Evolutionary conservation across 352 stramenopile species (phyloP), one percentile per base, ranked within the genome.

Genomic region (Pythium aphanidermatum): DNA sequence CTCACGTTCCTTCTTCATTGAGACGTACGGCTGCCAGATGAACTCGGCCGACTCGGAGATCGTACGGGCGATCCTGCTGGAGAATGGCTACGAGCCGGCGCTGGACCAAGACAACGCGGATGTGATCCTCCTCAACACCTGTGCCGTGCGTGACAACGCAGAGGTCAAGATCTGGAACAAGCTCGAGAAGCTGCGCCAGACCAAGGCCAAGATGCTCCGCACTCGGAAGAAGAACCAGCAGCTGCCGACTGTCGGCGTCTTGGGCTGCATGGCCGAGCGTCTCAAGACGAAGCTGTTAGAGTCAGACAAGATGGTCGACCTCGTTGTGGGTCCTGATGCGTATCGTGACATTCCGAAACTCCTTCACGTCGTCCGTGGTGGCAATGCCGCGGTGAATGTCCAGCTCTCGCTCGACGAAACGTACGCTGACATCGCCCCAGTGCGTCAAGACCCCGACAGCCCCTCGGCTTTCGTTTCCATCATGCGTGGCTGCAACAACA

Each of bases 401-500:
- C 89, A 94, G 72, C 82, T 99, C 9, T 98, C 87, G 36, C 76
- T 98, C 4, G 88, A 98, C 36, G 96, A 99, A 74, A 99, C 96
- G 4, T 99, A 99, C 68, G 95, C 95, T 13, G 96, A 99, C 63
- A 98, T 99, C 48, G 76, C 83, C 12, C 96, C 97, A 1, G 81
- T 99, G 40, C 82, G 96, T 13, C 70, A 71, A 2, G 81, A 95
- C 70, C 70, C 75, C 20, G 45, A 74, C 58, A 82, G 65, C 34
- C 87, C 88, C 19, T 88, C 96, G 31, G 94, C 96, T 5, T 99
- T 98, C 65, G 87, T 99, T 12, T 98, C 87, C 11, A 98, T 99
- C 61, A 99, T 99, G 95, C 76, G 96, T 36, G 97, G 97, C 49
- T 99, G 97, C 71, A 99, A 99, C 68, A 99, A 99, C 68, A 99